Evolutionary conservation across 495 filamentous ascomycete species (phyloP), one percentile per base, ranked within the genome.

Genomic region (Penicillium daleae): DNA sequence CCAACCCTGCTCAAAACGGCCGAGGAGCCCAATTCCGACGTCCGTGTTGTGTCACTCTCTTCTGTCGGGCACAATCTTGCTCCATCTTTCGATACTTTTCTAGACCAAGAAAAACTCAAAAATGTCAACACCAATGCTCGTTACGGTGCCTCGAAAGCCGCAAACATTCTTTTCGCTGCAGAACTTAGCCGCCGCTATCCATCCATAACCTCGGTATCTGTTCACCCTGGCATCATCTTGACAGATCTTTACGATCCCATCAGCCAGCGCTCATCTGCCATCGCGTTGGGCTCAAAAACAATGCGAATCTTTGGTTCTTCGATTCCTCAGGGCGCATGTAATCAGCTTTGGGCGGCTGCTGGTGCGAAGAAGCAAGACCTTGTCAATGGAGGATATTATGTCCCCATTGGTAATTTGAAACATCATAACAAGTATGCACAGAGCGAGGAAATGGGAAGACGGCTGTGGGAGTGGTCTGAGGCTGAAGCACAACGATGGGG

Each of bases 131-230:
- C 72, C n/a, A 82, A 74, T 63, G 66, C 58, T 3, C 72, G 79
- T 10, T 89, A 89, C 67, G 83, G 80, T 15, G 82, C 84, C 48
- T 78, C 79, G 6, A 89, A 89, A 72, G 80, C 76, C 15, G 85
- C 85, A 12, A 86, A 85, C 70, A 79, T 88, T 52, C 75, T 88
- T n/a, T 86, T 80, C 57, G 69, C 85, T 5, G 70, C 81, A 1
- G 81, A 76, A 26, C 76, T 89, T 1, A 69, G 71, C 5, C 70
- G 76, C 17, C 76, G 80, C 0, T 77, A 86, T 49, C 68, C 78
- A 8, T 66, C 62, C 0, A 74, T 85, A 46, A 83, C 73, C 6
- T 73, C 76, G 13, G 75, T 80, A 0, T 71, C 78, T 2, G 71
- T 82, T 17, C 83, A 86, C 62, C 83, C 83, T 0, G 83, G 83